These are phyloP conservation scores for Asterionellopsis glacialis DNA, from an alignment of 108 stramenopile species.

Conservation along the genomic window DNA sequence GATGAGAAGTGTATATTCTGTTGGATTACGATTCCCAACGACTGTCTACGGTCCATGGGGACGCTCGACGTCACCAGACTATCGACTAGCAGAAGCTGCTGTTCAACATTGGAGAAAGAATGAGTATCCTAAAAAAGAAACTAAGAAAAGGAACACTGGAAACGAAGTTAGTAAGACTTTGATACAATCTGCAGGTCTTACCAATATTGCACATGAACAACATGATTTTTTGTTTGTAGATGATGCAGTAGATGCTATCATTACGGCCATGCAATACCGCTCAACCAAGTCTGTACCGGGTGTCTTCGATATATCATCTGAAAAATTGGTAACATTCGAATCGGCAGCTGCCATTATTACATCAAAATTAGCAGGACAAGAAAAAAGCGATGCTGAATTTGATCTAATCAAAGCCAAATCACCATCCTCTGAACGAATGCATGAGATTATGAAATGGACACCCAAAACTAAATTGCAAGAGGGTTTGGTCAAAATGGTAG, in stretches of 20 bases:
- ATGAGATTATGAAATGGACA: conserved; percentile 32
- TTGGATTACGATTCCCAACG: conserved; percentile 51
- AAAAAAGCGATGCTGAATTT: neutral
- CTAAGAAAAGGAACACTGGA: neutral
- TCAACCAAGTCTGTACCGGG: conserved; percentile 24
- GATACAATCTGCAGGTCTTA: conserved; percentile 23
- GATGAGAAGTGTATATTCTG: conserved; percentile 29
- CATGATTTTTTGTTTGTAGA: conserved; percentile 65
- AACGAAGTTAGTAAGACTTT: conserved; percentile 8
- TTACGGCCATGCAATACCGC: conserved; percentile 72
- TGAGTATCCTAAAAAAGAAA: neutral
- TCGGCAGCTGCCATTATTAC: conserved; percentile 24
- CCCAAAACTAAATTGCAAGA: conserved; percentile 42
- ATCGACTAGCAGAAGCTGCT: conserved; percentile 23
- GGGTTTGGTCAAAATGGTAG: conserved; percentile 49
- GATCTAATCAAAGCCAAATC: conserved; percentile 1
- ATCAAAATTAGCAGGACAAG: neutral
- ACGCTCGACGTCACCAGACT: conserved; percentile 36
- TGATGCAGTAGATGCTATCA: conserved; percentile 64
- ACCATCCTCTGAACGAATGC: conserved; percentile 15
- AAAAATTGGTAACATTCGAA: conserved; percentile 14
- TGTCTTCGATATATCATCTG: conserved; percentile 39
- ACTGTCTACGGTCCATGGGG: conserved; percentile 74
- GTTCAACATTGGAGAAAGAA: conserved; percentile 12
- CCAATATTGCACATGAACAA: conserved; percentile 20